Evolutionary conservation across 2,329 filamentous ascomycete genomes (phyloP).

Genomic region (Colletotrichum camelliae): DNA sequence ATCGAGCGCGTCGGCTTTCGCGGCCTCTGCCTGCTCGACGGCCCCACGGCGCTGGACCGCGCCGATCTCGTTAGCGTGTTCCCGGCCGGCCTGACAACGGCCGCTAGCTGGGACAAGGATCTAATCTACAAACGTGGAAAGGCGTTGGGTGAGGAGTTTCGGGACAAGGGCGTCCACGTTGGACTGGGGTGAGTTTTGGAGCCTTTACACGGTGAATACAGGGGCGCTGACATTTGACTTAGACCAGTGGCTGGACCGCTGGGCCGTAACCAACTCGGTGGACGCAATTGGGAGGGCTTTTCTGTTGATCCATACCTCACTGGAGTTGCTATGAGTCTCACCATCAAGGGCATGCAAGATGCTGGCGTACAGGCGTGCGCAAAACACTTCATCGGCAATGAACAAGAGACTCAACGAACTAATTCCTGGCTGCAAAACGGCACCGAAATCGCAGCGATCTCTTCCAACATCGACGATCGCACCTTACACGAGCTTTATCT

Average conservation of each 20-base stretch:
- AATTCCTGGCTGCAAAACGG: slow-evolving; percentile 46
- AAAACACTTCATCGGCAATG: slow-evolving; percentile 71
- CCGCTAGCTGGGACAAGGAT: slow-evolving; percentile 79
- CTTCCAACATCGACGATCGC: slow-evolving; percentile 66
- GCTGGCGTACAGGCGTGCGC: slow-evolving; percentile 42
- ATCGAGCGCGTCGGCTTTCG: slow-evolving; percentile 69
- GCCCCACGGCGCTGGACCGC: slow-evolving; percentile 70
- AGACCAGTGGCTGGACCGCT: slow-evolving; percentile 75
- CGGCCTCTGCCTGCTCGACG: slow-evolving; percentile 79
- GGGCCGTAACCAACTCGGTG: slow-evolving; percentile 74
- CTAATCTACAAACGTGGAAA: slow-evolving; percentile 75
- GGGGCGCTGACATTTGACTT: neutral
- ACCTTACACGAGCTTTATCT: slow-evolving; percentile 72
- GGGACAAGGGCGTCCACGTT: slow-evolving; percentile 74
- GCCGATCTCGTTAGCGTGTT: slow-evolving; percentile 62
- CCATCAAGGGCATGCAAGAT: slow-evolving; percentile 62
- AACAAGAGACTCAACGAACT: slow-evolving; percentile 67
- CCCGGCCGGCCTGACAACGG: slow-evolving; percentile 79
- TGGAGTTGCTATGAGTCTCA: slow-evolving; percentile 67
- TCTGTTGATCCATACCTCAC: slow-evolving; percentile 78
- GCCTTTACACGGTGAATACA: neutral
- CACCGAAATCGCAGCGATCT: slow-evolving; percentile 56
- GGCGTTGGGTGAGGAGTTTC: slow-evolving; percentile 73
- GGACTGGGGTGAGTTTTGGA: slow-evolving; percentile 58
- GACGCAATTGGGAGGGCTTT: slow-evolving; percentile 86